Conservation (phyloP, 345 rosid species). For the Raphanus raphanistrum region DNA sequence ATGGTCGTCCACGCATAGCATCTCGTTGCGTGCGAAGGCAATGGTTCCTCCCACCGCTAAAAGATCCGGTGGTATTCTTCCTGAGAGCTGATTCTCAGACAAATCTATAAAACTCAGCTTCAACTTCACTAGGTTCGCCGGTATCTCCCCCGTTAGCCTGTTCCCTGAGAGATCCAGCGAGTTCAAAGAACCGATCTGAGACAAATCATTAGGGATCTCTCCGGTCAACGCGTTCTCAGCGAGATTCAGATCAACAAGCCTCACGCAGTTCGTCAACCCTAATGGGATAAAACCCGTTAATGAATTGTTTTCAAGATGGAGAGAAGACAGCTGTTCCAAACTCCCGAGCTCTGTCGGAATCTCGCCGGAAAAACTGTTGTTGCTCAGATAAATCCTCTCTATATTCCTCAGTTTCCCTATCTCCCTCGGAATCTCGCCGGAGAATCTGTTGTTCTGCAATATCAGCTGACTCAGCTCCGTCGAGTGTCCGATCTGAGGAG, state of each 20-base stretch:
- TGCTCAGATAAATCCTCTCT: constrained; percentile 60
- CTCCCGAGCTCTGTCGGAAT: constrained; percentile 58
- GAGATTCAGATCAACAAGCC: constrained; percentile 76
- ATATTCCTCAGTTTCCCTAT: constrained; percentile 55
- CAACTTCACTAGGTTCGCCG: constrained; percentile 52
- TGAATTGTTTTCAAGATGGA: constrained; percentile 70
- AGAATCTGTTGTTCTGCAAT: constrained; percentile 63
- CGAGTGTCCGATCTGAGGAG: constrained; percentile 54
- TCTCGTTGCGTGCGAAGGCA: constrained; percentile 60
- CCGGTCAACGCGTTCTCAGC: constrained; percentile 64
- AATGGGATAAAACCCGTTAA: constrained; percentile 62
- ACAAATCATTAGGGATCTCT: constrained; percentile 49
- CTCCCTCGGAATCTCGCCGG: constrained; percentile 62
- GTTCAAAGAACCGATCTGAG: constrained; percentile 58
- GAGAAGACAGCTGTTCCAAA: constrained; percentile 57
- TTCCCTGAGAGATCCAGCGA: constrained; percentile 77
- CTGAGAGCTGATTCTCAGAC: constrained; percentile 63
- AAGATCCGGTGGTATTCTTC: constrained; percentile 62
- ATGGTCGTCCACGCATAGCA: constrained; percentile 56
- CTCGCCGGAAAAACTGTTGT: constrained; percentile 59
- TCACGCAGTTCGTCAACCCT: constrained; percentile 49
- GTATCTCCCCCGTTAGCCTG: constrained; percentile 59
- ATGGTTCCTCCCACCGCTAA: constrained; percentile 59
- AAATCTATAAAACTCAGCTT: constrained; percentile 82
- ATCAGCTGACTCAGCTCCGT: constrained; percentile 50